These are phyloP conservation scores for Tetrapisispora arboricola DNA, from an alignment of 805 yeast genomes.

Conservation along the genomic window DNA sequence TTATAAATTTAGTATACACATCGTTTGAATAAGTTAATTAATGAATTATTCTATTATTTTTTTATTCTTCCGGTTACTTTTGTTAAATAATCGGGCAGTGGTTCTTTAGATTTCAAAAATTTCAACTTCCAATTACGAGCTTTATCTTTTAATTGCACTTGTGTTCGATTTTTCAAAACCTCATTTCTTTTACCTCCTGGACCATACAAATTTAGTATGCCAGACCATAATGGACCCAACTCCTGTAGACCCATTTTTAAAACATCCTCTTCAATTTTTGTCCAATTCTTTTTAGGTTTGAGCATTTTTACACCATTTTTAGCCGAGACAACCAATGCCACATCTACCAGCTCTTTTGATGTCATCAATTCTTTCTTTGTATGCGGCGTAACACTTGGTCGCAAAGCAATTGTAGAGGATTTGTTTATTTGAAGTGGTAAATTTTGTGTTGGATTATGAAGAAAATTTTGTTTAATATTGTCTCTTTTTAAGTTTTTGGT, in stretches of 20 bases:
- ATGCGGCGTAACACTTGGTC: background rate
- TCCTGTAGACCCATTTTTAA: constrained; percentile 65
- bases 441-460: background rate
- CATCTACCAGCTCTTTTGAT: constrained; percentile 11
- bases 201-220: constrained; percentile 81
- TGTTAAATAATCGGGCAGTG: constrained; percentile 68
- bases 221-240: constrained; percentile 91
- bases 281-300: constrained; percentile 45
- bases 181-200: constrained; percentile 86
- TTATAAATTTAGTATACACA: too few relatives aligned
- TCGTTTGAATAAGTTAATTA: too few relatives aligned
- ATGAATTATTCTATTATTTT: constrained; percentile 10
- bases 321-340: constrained; percentile 19
- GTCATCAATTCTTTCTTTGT: background rate
- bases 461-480: too few relatives aligned
- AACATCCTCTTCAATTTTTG: constrained; percentile 79
- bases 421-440: background rate
- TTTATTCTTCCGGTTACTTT: constrained; percentile 81
- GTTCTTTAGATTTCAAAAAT: constrained; percentile 61
- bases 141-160: constrained; percentile 89
- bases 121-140: constrained; percentile 93
- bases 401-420: background rate
- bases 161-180: constrained; percentile 74
- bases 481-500: too few relatives aligned
- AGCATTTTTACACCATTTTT: constrained; percentile 17